Conservation (phyloP, 2,329 filamentous ascomycete genomes). For the Aureobasidium vineae region DNA sequence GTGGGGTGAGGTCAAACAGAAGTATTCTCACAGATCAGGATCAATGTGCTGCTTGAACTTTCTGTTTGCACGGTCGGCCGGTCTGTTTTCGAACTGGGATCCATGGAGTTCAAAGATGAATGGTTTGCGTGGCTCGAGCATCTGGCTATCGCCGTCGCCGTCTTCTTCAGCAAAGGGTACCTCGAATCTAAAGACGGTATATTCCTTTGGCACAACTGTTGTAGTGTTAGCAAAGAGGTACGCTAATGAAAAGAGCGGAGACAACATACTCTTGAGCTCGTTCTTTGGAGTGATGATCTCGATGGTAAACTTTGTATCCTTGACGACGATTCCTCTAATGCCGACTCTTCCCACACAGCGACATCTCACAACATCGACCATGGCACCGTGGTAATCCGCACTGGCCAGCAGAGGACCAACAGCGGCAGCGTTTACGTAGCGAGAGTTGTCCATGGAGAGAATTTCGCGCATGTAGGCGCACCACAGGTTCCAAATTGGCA, state of each 20-base stretch:
- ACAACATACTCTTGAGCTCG: conserved; percentile 61
- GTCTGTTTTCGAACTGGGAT: conserved; percentile 78
- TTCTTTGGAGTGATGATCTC: conserved; percentile 74
- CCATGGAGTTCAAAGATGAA: conserved; percentile 84
- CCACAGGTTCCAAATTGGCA: conserved; percentile 77
- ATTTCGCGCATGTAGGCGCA: conserved; percentile 80
- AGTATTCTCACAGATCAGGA: conserved; percentile 61
- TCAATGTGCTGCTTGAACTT: conserved; percentile 89
- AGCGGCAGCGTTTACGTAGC: conserved; percentile 56
- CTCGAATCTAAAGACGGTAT: conserved; percentile 77
- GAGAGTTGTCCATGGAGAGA: conserved; percentile 54
- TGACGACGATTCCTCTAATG: conserved; percentile 78
- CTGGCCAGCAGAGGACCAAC: conserved; percentile 72
- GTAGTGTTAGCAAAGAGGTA: not conserved
- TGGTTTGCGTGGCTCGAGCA: conserved; percentile 39
- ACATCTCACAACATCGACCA: conserved; percentile 78
- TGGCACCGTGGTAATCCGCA: conserved; percentile 88
- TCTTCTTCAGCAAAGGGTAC: conserved; percentile 52
- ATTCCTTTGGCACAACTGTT: conserved; percentile 79
- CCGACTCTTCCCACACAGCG: conserved; percentile 79
- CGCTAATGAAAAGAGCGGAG: not conserved
- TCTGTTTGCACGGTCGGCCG: conserved; percentile 80
- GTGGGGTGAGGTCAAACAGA: too few relatives aligned
- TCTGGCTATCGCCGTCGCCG: conserved; percentile 30
- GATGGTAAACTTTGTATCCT: conserved; percentile 83